Evolutionary conservation across 441 rosid species (phyloP), one percentile per base, ranked within the genome.

Genomic region (Monsonia emarginata): DNA sequence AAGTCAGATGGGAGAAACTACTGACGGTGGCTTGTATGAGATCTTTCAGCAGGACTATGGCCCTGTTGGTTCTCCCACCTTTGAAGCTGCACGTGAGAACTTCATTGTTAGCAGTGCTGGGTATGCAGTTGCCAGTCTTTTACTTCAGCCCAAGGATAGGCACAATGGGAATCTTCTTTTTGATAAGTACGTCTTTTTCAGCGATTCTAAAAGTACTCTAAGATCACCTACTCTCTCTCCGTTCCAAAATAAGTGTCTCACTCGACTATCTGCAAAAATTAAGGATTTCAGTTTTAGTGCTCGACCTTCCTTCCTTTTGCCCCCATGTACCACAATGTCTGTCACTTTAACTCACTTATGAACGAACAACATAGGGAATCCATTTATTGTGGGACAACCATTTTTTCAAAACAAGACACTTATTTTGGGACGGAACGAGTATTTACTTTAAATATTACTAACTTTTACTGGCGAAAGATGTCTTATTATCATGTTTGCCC

Each of bases 1-100:
- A 83, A 94, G 95, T 78, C 97, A 94, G 77, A 94, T 94, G 97
- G 99, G 97, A 61, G 99, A 95, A 84, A 95, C 99, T 59, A 94
- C 87, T 26, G 99, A 94, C 60, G 99, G 99, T 52, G 99, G 99
- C 68, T 73, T 94, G 80, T 91, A 84, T 44, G 99, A 94, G 80
- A 89, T 91, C 69, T 94, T 94, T 79, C 99, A 94, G 71, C 99
- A 91, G 76, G 99, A 89, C 79, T 85, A 73, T 75, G 99, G 97
- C 71, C 89, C 96, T 5, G 96, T 94, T 19, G 99, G 99, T 58
- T 84, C 97, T 65, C 78, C 87, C 28, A 74, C 76, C 74, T 95
- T 95, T 69, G 99, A 95, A 82, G 77, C 88, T 54, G 97, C 99
- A 5, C 93, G 99, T 28, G 86, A 90, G 79, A 91, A 94, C 74